phyloP scores from a whole-genome alignment of 2,329 filamentous ascomycete genomes.

The Pyrenophora teres region DNA sequence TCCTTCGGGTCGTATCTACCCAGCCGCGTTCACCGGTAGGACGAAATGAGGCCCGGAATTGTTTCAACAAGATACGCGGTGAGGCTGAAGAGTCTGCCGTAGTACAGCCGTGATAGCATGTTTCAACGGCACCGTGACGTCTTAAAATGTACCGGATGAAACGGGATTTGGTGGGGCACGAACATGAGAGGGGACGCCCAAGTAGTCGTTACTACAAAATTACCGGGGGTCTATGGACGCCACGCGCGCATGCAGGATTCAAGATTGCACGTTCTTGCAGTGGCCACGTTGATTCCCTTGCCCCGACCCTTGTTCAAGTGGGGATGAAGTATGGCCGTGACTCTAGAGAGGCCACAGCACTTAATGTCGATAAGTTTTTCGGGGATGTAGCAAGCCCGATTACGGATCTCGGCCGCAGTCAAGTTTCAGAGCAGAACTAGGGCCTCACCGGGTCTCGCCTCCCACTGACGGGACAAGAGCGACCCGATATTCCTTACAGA shows the following conservation, averaged over 20 bases:
- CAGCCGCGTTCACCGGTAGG: background rate
- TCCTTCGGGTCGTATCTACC: background rate
- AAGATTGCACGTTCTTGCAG: constrained; percentile 2
- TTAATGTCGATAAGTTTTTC: background rate
- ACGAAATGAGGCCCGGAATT: background rate
- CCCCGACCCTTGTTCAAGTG: background rate
- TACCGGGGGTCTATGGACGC: background rate
- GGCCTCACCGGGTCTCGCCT: background rate
- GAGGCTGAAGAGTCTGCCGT: constrained; percentile 15
- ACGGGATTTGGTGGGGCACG: constrained; percentile 16
- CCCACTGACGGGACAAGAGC: background rate
- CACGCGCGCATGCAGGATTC: background rate
- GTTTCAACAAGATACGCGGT: constrained; percentile 11
- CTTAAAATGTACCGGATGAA: constrained; percentile 15
- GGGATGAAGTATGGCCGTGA: background rate
- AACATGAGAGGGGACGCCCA: constrained; percentile 1
- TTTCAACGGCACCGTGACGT: constrained; percentile 28
- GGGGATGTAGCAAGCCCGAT: background rate
- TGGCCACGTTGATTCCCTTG: background rate
- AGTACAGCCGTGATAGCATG: constrained; percentile 22
- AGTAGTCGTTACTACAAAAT: constrained; percentile 6
- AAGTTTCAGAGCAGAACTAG: constrained; percentile 16
- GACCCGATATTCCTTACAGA: too few species aligned
- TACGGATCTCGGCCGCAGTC: constrained; percentile 2
- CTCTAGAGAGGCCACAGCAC: background rate